These are phyloP conservation scores for Penicillium desertorum DNA, from an alignment of 495 filamentous ascomycete species.

Conservation along the genomic window DNA sequence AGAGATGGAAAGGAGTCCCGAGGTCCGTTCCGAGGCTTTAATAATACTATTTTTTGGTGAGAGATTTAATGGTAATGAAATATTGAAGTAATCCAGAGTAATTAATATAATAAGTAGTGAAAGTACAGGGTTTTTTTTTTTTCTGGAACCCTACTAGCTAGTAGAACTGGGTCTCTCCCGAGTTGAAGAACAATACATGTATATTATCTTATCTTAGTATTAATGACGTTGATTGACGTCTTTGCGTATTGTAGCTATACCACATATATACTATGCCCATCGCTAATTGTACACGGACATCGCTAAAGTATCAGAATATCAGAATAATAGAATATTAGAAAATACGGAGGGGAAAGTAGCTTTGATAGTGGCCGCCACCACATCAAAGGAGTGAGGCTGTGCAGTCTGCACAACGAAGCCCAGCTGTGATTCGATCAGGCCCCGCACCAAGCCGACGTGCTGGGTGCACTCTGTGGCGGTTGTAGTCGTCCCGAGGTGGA, in stretches of 20 bases:
- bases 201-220: not conserved
- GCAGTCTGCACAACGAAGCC: constrained; percentile 13
- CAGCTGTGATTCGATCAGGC: constrained; percentile 25
- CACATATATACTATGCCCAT: not conserved
- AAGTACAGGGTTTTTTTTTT: constrained; percentile 8
- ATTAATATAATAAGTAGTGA: constrained; percentile 3
- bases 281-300: not conserved
- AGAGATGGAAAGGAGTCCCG: not conserved
- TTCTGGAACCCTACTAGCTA: constrained; percentile 15
- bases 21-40: not conserved
- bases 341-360: not conserved
- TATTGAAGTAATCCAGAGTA: not conserved
- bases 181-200: constrained; percentile 24
- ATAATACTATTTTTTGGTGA: constrained; percentile 8
- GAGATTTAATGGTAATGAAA: constrained; percentile 23
- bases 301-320: not conserved
- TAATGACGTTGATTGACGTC: constrained; percentile 10
- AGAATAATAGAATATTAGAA: not conserved
- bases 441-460: constrained; percentile 25
- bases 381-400: constrained; percentile 25
- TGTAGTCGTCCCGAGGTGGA: constrained; percentile 1
- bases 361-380: constrained; percentile 19
- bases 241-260: not conserved
- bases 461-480: constrained; percentile 28
- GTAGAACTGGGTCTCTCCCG: constrained; percentile 28